Conservation (phyloP, 164 flowering plant genomes). For the Malania oleifera region DNA sequence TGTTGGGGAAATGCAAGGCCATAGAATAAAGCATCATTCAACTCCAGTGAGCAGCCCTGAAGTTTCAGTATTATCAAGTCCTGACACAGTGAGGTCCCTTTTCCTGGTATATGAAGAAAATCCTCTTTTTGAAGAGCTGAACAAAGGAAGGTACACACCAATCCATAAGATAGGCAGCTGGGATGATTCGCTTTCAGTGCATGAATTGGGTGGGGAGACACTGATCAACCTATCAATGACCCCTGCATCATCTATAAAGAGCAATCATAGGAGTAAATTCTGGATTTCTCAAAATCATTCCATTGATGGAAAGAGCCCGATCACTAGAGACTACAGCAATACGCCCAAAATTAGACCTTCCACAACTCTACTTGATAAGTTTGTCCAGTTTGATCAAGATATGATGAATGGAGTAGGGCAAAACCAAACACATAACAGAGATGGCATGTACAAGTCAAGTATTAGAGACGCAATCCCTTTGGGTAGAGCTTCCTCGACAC, state of each 20-base stretch:
- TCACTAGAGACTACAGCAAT: slow-evolving; percentile 13
- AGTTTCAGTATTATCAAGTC: slow-evolving; percentile 37
- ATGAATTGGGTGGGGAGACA: slow-evolving; percentile 21
- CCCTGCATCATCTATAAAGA: slow-evolving; percentile 17
- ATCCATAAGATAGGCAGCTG: slow-evolving; percentile 11
- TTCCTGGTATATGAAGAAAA: slow-evolving; percentile 48
- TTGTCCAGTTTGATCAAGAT: slow-evolving; percentile 36
- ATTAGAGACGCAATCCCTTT: slow-evolving; percentile 55
- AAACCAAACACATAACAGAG: slow-evolving; percentile 15
- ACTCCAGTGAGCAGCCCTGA: slow-evolving; percentile 94
- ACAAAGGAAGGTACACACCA: slow-evolving; percentile 21
- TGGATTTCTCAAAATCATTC: slow-evolving; percentile 46
- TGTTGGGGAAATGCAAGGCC: slow-evolving; percentile 20
- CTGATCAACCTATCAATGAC: slow-evolving; percentile 20
- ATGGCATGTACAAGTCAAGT: slow-evolving; percentile 25
- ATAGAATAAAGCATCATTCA: slow-evolving; percentile 45
- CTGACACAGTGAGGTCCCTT: slow-evolving; percentile 36
- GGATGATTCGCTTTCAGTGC: slow-evolving; percentile 15
- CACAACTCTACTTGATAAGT: slow-evolving; percentile 29
- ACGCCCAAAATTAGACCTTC: slow-evolving; percentile 8
- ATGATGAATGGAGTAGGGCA: slow-evolving; percentile 7
- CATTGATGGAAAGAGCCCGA: slow-evolving; percentile 18
- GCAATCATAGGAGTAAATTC: slow-evolving; percentile 20
- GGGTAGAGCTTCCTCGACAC: slow-evolving; percentile 46
- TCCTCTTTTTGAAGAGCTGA: slow-evolving; percentile 58